Conservation (phyloP, 208 protist species). For the Eutreptiella sp. region DNA sequence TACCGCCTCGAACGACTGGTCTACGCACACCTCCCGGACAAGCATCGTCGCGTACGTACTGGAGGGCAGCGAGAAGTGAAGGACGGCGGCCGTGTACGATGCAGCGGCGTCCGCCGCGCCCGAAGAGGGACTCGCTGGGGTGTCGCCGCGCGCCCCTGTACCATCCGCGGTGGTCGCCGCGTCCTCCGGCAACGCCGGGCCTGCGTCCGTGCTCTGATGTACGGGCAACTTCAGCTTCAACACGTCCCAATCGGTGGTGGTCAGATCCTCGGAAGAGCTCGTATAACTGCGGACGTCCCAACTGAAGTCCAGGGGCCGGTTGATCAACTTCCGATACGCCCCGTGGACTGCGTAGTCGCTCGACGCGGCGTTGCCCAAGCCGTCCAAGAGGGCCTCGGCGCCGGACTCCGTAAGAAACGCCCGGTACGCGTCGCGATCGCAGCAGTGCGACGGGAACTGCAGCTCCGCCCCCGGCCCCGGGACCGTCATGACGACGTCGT, state of each 20-base stretch:
- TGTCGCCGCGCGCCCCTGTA: no score
- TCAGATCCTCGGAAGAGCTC: no score
- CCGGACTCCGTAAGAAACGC: slow-evolving; percentile 27
- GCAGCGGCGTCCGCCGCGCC: neutral
- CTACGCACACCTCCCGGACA: slow-evolving; percentile 45
- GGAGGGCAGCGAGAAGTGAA: slow-evolving; percentile 39
- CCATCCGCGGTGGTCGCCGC: no score
- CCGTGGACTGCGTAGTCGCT: no score
- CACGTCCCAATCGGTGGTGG: slow-evolving; percentile 21
- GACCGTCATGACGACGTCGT: slow-evolving; percentile 77
- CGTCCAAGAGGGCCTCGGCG: neutral
- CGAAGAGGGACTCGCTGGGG: neutral
- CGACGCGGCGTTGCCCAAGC: no score
- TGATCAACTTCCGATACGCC: no score
- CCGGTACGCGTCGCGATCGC: slow-evolving; percentile 50
- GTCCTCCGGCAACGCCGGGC: no score
- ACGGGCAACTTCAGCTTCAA: neutral
- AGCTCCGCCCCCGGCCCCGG: slow-evolving; percentile 68
- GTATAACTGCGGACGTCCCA: no score
- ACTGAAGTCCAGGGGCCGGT: no score
- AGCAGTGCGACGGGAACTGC: slow-evolving; percentile 53
- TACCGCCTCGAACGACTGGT: no score
- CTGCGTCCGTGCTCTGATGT: slow-evolving; percentile 1
- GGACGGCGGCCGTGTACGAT: neutral
- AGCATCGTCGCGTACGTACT: slow-evolving; percentile 50